Evolutionary conservation across 2,329 filamentous ascomycete species (phyloP).

Genomic region (Cladobotryum protrusum): DNA sequence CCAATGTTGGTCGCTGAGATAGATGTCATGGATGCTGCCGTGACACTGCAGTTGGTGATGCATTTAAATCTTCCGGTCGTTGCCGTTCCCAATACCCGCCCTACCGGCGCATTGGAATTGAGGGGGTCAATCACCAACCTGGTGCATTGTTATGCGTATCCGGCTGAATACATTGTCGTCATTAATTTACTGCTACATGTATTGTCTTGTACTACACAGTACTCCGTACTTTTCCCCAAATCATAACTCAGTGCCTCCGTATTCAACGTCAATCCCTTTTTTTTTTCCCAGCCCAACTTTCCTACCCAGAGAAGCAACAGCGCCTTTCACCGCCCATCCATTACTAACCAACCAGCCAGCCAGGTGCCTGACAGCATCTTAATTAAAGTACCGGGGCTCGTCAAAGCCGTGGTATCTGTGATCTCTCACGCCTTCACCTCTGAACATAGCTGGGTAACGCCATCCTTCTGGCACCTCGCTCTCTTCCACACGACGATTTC

Average conservation of each 20-base stretch:
- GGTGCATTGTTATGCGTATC: no score
- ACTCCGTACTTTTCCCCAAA: not conserved
- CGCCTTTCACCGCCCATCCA: not conserved
- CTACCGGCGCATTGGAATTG: no score
- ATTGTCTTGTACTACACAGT: not conserved
- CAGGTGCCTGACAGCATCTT: not conserved
- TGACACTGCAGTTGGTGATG: no score
- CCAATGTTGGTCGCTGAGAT: no score
- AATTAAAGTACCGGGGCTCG: constrained; percentile 69
- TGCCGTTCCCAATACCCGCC: no score
- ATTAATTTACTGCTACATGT: no score
- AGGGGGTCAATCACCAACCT: no score
- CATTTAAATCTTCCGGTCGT: no score
- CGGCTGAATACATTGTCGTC: no score
- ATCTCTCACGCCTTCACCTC: constrained; percentile 76
- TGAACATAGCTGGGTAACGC: constrained; percentile 80
- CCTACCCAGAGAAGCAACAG: not conserved
- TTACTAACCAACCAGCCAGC: no score
- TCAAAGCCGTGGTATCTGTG: constrained; percentile 95
- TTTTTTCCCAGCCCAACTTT: not conserved
- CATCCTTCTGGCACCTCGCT: constrained; percentile 67
- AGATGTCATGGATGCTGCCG: no score
- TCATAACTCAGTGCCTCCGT: not conserved
- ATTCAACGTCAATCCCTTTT: not conserved
- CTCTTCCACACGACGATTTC: constrained; percentile 58